A percentile compares a stretch with the other conserved stretches of the same genome.
Evolutionary conservation across 1,284 basidiomycete species (phyloP).

Genomic region (Stereum hirsutum): DNA sequence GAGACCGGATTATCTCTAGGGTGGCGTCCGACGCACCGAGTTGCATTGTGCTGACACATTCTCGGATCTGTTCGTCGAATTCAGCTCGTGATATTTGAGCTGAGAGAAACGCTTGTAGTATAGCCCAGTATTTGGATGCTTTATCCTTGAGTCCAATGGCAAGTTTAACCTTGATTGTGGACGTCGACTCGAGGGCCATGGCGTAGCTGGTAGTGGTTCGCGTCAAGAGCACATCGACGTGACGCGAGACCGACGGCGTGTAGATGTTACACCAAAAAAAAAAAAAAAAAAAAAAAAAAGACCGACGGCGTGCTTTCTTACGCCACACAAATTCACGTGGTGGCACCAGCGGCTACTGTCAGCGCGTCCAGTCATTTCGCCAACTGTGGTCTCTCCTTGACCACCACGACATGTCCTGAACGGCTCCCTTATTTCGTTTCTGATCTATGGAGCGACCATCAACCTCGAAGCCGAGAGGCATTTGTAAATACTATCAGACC

Average conservation of each 20-base stretch:
- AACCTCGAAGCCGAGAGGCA: constrained; percentile 41
- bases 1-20: background rate
- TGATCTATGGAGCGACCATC: constrained; percentile 12
- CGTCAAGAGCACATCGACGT: background rate
- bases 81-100: constrained; percentile 63
- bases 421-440: no score
- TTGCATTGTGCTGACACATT: constrained; percentile 50
- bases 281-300: background rate
- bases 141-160: constrained; percentile 50
- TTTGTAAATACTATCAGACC: constrained; percentile 53
- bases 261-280: background rate
- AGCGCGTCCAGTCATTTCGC: no score
- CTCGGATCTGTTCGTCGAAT: constrained; percentile 63
- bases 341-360: no score
- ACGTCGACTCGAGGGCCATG: constrained; percentile 71
- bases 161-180: constrained; percentile 64
- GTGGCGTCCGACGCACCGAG: constrained; percentile 33
- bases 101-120: constrained; percentile 55
- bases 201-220: no score
- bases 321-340: no score
- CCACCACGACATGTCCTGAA: constrained; percentile 10
- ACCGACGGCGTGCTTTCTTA: background rate
- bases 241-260: background rate
- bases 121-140: constrained; percentile 51
- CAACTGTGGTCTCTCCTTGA: no score